Evolutionary conservation across 2,329 filamentous ascomycete genomes (phyloP).

Genomic region (Calonectria pseudoreteaudii): DNA sequence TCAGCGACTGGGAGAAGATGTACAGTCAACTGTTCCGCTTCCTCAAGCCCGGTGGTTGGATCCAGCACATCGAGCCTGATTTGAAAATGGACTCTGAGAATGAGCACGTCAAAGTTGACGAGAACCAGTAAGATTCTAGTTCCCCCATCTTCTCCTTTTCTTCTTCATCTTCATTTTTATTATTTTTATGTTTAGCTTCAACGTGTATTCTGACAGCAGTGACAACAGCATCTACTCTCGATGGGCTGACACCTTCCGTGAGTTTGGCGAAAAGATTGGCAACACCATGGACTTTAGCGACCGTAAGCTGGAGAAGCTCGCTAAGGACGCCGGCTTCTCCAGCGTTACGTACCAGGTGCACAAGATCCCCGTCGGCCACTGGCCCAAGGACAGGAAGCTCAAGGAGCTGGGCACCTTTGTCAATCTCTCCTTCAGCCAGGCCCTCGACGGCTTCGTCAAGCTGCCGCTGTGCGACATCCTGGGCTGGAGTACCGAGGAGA

Average conservation of each 20-base stretch:
- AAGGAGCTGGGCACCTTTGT: constrained; percentile 40
- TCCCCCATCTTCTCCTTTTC: neutral
- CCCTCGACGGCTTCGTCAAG: constrained; percentile 37
- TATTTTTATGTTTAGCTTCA: too few relatives aligned
- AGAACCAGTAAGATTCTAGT: constrained; percentile 28
- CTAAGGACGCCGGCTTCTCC: constrained; percentile 24
- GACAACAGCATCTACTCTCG: constrained; percentile 28
- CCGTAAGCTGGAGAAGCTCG: constrained; percentile 30
- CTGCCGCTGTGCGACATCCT: constrained; percentile 37
- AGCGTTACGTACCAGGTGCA: constrained; percentile 21
- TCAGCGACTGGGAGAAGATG: constrained; percentile 45
- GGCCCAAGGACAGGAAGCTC: constrained; percentile 37
- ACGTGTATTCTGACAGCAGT: rapidly evolving
- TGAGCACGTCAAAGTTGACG: constrained; percentile 6
- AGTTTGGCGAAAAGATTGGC: constrained; percentile 32
- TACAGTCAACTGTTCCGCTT: constrained; percentile 32
- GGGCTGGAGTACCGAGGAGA: constrained; percentile 32
- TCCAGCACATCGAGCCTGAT: constrained; percentile 42
- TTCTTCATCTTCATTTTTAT: too few relatives aligned
- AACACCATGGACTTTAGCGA: constrained; percentile 36
- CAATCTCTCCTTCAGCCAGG: constrained; percentile 37
- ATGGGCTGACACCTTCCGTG: constrained; percentile 29
- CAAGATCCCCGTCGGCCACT: constrained; percentile 34
- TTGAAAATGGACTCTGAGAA: constrained; percentile 34
- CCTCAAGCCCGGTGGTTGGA: constrained; percentile 41